Evolutionary conservation across 73 alveolate genomes (phyloP).

Genomic region (Paramecium sexaurelia): DNA sequence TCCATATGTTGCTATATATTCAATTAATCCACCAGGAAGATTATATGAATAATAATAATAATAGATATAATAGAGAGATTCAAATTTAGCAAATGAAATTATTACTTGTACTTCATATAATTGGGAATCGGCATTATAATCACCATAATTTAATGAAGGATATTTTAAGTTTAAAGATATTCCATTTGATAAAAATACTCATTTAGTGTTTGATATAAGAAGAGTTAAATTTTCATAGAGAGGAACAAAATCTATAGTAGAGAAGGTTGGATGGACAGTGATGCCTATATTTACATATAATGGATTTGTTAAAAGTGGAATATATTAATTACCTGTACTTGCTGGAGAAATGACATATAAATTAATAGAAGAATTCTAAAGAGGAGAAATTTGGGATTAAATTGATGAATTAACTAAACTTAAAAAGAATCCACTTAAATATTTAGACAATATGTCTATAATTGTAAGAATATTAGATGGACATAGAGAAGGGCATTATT

Average conservation of each 20-base stretch:
- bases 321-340: slow-evolving; percentile 80
- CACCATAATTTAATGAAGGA: slow-evolving; percentile 73
- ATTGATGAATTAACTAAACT: slow-evolving; percentile 50
- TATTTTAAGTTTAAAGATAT: slow-evolving; percentile 68
- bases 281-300: slow-evolving; percentile 75
- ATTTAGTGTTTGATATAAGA: slow-evolving; percentile 65
- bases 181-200: slow-evolving; percentile 60
- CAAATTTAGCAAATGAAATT: slow-evolving; percentile 50
- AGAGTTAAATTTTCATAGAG: slow-evolving; percentile 70
- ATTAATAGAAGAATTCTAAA: slow-evolving; percentile 63
- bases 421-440: slow-evolving; percentile 68
- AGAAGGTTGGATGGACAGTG: slow-evolving; percentile 83
- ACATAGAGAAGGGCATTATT: slow-evolving; percentile 87
- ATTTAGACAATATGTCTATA: slow-evolving; percentile 75
- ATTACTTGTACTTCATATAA: slow-evolving; percentile 64
- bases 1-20: slow-evolving; percentile 69
- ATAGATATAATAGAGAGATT: background rate
- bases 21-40: slow-evolving; percentile 76
- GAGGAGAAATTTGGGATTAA: slow-evolving; percentile 79
- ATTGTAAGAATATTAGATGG: slow-evolving; percentile 86
- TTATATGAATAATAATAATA: slow-evolving; percentile 21
- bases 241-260: slow-evolving; percentile 75
- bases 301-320: slow-evolving; percentile 84
- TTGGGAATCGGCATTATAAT: slow-evolving; percentile 66
- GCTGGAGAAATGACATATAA: slow-evolving; percentile 76